These are phyloP conservation scores for Stentor roeselii DNA, from an alignment of 73 alveolate genomes.

Conservation along the genomic window DNA sequence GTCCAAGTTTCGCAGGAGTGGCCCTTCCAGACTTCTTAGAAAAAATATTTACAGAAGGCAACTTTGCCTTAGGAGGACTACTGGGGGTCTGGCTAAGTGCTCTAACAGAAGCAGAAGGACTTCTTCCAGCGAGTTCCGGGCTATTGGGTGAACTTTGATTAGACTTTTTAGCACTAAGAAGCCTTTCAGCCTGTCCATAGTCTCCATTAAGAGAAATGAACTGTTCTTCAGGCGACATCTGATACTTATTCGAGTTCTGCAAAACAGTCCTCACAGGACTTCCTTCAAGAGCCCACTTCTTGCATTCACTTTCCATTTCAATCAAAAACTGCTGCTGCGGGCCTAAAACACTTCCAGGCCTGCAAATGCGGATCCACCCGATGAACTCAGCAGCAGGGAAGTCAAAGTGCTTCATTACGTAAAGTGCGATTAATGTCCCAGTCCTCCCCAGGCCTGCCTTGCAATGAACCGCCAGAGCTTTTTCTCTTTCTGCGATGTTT, in stretches of 20 bases:
- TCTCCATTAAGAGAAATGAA: slow-evolving; percentile 33
- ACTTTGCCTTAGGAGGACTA: not conserved
- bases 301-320: slow-evolving; percentile 31
- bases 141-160: slow-evolving; percentile 23
- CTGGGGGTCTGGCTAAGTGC: not conserved
- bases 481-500: slow-evolving; percentile 77
- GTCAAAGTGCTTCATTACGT: slow-evolving; percentile 76
- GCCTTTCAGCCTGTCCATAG: slow-evolving; percentile 41
- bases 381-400: slow-evolving; percentile 81
- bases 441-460: slow-evolving; percentile 98
- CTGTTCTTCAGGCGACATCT: slow-evolving; percentile 21
- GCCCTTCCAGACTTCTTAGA: not conserved
- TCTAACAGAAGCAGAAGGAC: not conserved
- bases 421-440: slow-evolving; percentile 87
- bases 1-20: not conserved
- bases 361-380: slow-evolving; percentile 76
- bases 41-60: not conserved
- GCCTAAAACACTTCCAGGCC: slow-evolving; percentile 89
- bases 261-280: not conserved
- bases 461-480: slow-evolving; percentile 95
- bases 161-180: slow-evolving; percentile 19
- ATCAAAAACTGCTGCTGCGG: slow-evolving; percentile 71
- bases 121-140: not conserved
- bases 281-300: not conserved
- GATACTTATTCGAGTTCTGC: not conserved